phyloP scores from a whole-genome alignment of 352 stramenopile genomes.

The Phytophthora melonis region DNA sequence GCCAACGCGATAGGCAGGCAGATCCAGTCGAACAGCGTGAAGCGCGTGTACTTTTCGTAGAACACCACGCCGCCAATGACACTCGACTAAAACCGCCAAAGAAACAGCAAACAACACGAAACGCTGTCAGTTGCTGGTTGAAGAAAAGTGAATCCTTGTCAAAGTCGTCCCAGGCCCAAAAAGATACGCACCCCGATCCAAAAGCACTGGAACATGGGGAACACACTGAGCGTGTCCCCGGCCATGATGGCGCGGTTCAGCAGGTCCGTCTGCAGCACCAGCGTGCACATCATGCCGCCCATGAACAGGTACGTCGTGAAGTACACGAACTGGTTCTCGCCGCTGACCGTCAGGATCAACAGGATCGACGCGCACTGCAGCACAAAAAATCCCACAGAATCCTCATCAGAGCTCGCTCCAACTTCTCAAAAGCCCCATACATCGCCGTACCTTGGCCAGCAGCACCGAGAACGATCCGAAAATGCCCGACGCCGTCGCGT shows the following conservation, averaged over 20 bases:
- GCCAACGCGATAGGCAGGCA: conserved; percentile 77
- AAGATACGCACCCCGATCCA: conserved; percentile 79
- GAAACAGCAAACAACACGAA: conserved; percentile 4
- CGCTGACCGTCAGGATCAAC: conserved; percentile 78
- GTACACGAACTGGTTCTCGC: conserved; percentile 89
- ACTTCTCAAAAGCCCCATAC: not conserved
- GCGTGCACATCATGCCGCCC: conserved; percentile 80
- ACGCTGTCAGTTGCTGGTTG: conserved; percentile 17
- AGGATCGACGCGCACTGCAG: conserved; percentile 79
- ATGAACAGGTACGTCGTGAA: conserved; percentile 88
- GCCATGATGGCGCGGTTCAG: conserved; percentile 88
- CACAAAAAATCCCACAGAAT: not conserved
- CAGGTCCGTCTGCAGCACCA: conserved; percentile 86
- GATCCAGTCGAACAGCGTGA: conserved; percentile 84
- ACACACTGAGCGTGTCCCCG: conserved; percentile 86
- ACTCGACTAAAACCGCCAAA: conserved; percentile 63
- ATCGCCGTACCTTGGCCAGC: conserved; percentile 69
- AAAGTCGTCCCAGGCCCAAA: not conserved
- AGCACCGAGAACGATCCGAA: conserved; percentile 88
- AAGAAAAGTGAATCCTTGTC: not conserved
- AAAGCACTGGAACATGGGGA: conserved; percentile 91
- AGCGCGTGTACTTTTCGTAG: conserved; percentile 86
- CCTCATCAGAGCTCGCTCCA: conserved; percentile 39
- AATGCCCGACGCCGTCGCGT: conserved; percentile 83
- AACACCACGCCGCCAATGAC: conserved; percentile 87